phyloP scores from a whole-genome alignment of 768 basidiomycete species.

The Albatrellus ellisii region DNA sequence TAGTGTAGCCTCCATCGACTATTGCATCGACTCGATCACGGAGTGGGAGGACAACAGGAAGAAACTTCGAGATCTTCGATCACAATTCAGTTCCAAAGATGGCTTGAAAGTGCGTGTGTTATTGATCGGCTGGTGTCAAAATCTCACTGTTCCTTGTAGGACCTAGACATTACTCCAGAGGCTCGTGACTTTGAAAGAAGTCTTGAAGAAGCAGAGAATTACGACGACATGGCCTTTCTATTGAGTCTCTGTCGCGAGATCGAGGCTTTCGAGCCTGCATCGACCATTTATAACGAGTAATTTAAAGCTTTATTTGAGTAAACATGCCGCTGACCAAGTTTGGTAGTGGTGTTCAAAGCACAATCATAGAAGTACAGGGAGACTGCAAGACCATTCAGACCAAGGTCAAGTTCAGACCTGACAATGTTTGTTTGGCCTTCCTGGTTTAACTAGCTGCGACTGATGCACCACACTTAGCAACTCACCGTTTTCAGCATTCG shows the following conservation, averaged over 20 bases:
- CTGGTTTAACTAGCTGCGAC: no score
- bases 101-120: neutral
- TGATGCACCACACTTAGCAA: no score
- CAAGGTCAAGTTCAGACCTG: no score
- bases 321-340: no score
- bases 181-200: neutral
- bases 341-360: no score
- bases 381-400: no score
- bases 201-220: neutral
- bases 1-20: neutral
- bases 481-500: no score
- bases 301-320: no score
- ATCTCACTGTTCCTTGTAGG: neutral
- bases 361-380: no score
- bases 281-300: no score
- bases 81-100: neutral
- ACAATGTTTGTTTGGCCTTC: no score
- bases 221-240: neutral
- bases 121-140: neutral
- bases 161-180: neutral
- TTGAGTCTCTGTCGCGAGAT: neutral
- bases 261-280: no score
- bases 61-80: neutral
- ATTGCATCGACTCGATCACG: neutral
- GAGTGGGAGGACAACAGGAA: neutral